Conservation (phyloP, 208 protist genomes). For the Leishmania amazonensis region DNA sequence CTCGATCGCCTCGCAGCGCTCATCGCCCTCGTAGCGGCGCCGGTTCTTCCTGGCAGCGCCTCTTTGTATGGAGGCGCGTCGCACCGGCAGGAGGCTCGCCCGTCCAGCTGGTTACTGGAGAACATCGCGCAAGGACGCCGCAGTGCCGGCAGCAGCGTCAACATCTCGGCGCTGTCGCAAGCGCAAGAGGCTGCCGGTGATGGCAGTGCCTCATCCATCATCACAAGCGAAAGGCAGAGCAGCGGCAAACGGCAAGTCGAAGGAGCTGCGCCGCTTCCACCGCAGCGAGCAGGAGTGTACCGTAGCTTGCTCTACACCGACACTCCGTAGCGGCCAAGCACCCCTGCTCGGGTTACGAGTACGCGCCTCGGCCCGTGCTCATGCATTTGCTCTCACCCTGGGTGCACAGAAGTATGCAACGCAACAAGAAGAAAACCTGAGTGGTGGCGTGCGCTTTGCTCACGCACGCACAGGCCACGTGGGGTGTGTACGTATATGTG, state of each 20-base stretch:
- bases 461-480: neutral
- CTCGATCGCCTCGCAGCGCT: constrained; percentile 15
- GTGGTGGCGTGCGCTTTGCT: neutral
- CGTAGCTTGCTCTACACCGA: constrained; percentile 38
- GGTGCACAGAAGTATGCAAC: neutral
- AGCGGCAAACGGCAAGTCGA: neutral
- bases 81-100: constrained; percentile 19
- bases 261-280: neutral
- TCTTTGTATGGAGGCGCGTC: neutral
- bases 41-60: constrained; percentile 4
- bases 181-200: neutral
- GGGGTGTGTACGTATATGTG: neutral
- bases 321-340: constrained; percentile 21
- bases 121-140: constrained; percentile 23
- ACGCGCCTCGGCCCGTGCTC: neutral
- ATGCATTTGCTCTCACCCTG: neutral
- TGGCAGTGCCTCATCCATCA: neutral
- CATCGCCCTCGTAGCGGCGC: constrained; percentile 4
- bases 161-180: neutral
- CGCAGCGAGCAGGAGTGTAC: constrained; percentile 25
- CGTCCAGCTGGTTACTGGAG: constrained; percentile 33
- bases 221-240: neutral
- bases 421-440: neutral
- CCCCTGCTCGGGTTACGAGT: neutral
- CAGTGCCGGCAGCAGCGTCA: constrained; percentile 9